phyloP scores from a whole-genome alignment of 164 flowering plant genomes.

The Akebia trifoliata region DNA sequence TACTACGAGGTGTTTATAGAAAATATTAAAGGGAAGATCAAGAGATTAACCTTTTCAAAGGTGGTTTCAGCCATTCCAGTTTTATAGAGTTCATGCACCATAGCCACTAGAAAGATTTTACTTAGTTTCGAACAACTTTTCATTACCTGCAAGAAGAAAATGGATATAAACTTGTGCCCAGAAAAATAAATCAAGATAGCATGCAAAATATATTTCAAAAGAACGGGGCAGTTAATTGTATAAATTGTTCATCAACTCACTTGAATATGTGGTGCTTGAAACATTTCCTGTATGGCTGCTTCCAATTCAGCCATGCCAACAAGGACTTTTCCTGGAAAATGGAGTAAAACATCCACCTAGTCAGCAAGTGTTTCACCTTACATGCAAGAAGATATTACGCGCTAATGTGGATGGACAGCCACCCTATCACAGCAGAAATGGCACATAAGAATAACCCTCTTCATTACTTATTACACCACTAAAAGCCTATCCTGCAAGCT shows the following conservation, averaged over 20 bases:
- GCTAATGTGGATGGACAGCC: no score
- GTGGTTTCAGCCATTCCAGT: conserved; percentile 91
- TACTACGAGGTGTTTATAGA: not conserved
- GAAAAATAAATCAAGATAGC: not conserved
- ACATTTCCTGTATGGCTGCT: conserved; percentile 97
- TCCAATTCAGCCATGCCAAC: conserved; percentile 84
- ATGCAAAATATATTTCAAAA: not conserved
- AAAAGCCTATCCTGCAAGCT: no score
- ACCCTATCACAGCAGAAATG: no score
- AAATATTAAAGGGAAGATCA: not conserved
- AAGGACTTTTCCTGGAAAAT: conserved; percentile 47
- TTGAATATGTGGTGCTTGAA: conserved; percentile 96
- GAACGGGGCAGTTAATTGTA: not conserved
- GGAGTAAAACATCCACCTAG: conserved; percentile 12
- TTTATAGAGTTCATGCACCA: conserved; percentile 89
- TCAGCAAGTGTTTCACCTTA: not conserved
- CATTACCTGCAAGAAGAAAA: conserved; percentile 57
- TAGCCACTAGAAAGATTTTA: conserved; percentile 80
- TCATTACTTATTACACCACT: no score
- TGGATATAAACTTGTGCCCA: not conserved
- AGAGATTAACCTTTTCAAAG: conserved; percentile 70
- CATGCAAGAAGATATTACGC: no score
- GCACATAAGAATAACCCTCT: no score
- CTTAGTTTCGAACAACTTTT: conserved; percentile 62
- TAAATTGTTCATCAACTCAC: conserved; percentile 32